Evolutionary conservation across 306 rosid genomes (phyloP), one percentile per base, ranked within the genome.

Genomic region (Cucumis melo): DNA sequence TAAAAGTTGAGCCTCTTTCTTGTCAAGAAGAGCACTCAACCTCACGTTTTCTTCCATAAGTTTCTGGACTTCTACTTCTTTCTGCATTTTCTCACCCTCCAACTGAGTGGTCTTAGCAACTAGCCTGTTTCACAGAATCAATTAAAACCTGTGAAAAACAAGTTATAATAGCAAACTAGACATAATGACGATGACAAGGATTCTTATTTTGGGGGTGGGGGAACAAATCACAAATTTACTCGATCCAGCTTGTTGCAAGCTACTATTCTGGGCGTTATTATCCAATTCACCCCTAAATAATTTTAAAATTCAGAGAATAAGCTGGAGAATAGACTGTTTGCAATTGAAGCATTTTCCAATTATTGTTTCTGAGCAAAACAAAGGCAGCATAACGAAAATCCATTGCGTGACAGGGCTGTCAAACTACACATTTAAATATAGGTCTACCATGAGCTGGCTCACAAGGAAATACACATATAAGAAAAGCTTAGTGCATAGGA

Each of bases 1-100:
- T 78, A 92, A 78, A 81, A 95, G 89, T 80, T 95, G 99, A 68
- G 99, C 99, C 87, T 92, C 99, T 86, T 95, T 95, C 90, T 95
- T 95, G 93, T 95, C 98, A 64, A 95, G 98, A 86, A 89, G 86
- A 80, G 98, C 87, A 78, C 87, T 95, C 86, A 95, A 84, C 88
- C 83, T 88, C 87, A 88, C 91, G 82, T 95, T 95, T 81, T 92
- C 99, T 80, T 92, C 88, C 99, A 95, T 90, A 10, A 95, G 97
- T 80, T 90, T 95, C 87, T 92, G 99, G 78, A 92, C 99, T 88
- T 92, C 98, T 10, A 84, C 84, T 86, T 92, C 99, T 81, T 95
- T 95, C 87, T 95, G 98, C 93, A 79, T 84, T 82, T 95, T 92
- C 84, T 95, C 99, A 84, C 96, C 96, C 86, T 95, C 99, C 77